A percentile compares a stretch with the other conserved stretches of the same genome.
Conservation (phyloP, 192 early-diverging fungal species). For the Linnemannia elongata region DNA sequence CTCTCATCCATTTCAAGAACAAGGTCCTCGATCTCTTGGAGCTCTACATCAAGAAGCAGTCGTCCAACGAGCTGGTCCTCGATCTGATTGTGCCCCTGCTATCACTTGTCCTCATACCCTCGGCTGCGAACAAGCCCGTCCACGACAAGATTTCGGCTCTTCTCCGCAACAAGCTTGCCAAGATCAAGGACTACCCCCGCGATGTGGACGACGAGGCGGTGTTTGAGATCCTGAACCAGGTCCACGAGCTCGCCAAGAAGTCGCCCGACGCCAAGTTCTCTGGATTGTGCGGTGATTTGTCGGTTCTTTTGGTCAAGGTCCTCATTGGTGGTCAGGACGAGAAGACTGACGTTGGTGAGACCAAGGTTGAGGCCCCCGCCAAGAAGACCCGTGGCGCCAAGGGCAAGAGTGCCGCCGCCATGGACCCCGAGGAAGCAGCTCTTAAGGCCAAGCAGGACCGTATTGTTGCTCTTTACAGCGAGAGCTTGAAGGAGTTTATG, state of each 20-base stretch:
- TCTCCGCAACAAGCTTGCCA: constrained; percentile 73
- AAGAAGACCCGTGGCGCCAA: constrained; percentile 35
- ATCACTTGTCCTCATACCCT: constrained; percentile 68
- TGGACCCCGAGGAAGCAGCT: constrained; percentile 28
- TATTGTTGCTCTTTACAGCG: constrained; percentile 67
- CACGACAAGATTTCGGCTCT: constrained; percentile 77
- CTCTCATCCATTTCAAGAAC: constrained; percentile 90
- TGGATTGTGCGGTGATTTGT: constrained; percentile 66
- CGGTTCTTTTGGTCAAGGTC: constrained; percentile 71
- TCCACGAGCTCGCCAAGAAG: constrained; percentile 83
- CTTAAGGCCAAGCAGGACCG: constrained; percentile 50
- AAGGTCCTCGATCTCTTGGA: constrained; percentile 88
- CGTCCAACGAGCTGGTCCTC: constrained; percentile 78
- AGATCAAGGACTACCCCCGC: constrained; percentile 73
- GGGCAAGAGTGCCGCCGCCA: constrained; percentile 20
- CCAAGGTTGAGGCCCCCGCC: constrained; percentile 41
- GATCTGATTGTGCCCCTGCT: constrained; percentile 79
- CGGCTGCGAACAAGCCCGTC: constrained; percentile 72
- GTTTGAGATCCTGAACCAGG: constrained; percentile 68
- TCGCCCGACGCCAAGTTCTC: constrained; percentile 67
- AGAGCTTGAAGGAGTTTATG: constrained; percentile 79
- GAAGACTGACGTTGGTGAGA: constrained; percentile 46
- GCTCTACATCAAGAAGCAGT: constrained; percentile 78
- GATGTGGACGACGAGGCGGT: constrained; percentile 67
- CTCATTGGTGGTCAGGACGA: constrained; percentile 66